phyloP scores from a whole-genome alignment of 495 filamentous ascomycete genomes.

The Penicillium alfredii region DNA sequence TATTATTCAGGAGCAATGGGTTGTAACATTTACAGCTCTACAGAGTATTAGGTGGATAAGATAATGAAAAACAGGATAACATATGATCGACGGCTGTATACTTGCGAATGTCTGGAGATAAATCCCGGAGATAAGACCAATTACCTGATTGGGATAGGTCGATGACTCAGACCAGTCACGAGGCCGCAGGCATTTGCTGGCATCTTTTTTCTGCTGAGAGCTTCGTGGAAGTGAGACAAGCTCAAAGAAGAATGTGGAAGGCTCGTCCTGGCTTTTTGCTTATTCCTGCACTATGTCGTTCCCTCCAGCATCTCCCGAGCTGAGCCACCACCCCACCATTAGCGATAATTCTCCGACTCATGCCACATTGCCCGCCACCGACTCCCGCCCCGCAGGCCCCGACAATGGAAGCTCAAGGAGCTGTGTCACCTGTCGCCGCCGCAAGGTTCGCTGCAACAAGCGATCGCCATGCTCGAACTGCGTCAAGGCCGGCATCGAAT shows the following conservation, averaged over 20 bases:
- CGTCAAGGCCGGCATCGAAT: slow-evolving; percentile 68
- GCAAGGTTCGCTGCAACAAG: slow-evolving; percentile 89
- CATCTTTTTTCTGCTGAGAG: too few species aligned
- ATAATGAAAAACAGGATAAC: too few species aligned
- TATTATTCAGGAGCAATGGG: too few species aligned
- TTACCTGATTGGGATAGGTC: too few species aligned
- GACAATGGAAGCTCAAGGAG: slow-evolving; percentile 54
- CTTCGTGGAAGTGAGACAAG: too few species aligned
- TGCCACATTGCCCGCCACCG: slow-evolving; percentile 11
- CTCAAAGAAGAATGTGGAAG: slow-evolving; percentile 8
- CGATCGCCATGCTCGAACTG: slow-evolving; percentile 79
- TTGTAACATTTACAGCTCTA: too few species aligned
- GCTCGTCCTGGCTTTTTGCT: background rate
- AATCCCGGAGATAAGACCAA: too few species aligned
- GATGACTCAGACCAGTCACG: too few species aligned
- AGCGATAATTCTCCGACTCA: slow-evolving; percentile 20
- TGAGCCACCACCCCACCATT: slow-evolving; percentile 10
- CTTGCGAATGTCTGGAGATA: too few species aligned
- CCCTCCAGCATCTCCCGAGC: slow-evolving; percentile 20
- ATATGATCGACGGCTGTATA: too few species aligned
- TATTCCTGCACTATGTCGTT: slow-evolving; percentile 26
- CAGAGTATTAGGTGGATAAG: too few species aligned
- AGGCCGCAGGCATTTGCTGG: too few species aligned
- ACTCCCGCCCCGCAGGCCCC: slow-evolving; percentile 8
- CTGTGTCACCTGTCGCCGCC: slow-evolving; percentile 75